A percentile compares a stretch with the other conserved stretches of the same genome.
Conservation (phyloP, 139 green algal species). For the Chlamydomonas schloesseri region DNA sequence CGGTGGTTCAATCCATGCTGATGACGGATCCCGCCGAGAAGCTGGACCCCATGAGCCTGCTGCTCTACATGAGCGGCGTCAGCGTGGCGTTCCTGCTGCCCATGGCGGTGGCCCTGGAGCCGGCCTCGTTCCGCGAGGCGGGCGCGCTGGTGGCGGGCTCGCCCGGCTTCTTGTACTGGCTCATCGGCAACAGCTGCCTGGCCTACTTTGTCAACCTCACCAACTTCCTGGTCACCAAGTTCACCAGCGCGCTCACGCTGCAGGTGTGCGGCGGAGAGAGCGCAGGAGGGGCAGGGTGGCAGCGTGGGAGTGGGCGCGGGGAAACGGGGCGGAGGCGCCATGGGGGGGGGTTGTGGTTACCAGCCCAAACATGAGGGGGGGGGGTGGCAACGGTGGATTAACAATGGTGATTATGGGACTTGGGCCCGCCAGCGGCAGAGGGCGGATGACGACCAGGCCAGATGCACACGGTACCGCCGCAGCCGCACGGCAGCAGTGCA, state of each 20-base stretch:
- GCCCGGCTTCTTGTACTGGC: constrained; percentile 69
- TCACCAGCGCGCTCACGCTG: constrained; percentile 94
- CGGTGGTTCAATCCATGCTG: constrained; percentile 80
- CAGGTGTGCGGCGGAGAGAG: constrained; percentile 58
- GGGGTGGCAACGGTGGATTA: too few species aligned
- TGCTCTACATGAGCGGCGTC: constrained; percentile 94
- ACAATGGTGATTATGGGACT: too few species aligned
- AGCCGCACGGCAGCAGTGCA: too few species aligned
- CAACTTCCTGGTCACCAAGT: constrained; percentile 98
- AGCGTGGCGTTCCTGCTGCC: constrained; percentile 81
- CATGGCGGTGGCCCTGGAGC: constrained; percentile 81
- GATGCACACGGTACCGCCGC: too few species aligned
- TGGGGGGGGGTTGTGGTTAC: too few species aligned
- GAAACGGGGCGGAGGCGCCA: too few species aligned
- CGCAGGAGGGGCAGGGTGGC: not conserved
- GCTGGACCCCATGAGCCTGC: constrained; percentile 90
- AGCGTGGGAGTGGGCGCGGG: too few species aligned
- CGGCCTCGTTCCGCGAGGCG: constrained; percentile 29
- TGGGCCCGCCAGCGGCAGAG: too few species aligned
- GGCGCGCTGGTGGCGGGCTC: constrained; percentile 4
- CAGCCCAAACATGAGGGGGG: too few species aligned
- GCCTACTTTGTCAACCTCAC: constrained; percentile 97
- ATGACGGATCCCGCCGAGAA: constrained; percentile 45
- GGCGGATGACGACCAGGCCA: too few species aligned
- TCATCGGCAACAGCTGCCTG: constrained; percentile 88